Evolutionary conservation across 1,139 yeast species (phyloP).

Genomic region (Debaryomyces sp.): DNA sequence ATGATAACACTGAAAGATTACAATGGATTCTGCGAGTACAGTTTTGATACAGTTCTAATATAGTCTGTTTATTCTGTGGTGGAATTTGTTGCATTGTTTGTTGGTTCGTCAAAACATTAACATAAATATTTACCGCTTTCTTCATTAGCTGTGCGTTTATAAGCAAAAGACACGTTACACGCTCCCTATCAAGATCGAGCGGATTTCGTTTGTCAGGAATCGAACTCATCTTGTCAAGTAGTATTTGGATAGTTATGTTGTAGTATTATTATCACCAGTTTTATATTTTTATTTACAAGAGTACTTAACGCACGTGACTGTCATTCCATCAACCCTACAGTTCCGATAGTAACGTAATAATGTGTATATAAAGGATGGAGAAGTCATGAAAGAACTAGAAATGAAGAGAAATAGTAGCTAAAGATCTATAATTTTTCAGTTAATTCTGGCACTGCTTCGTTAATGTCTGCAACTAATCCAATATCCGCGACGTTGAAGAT

Average conservation of each 20-base stretch:
- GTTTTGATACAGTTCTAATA: slow-evolving; percentile 52
- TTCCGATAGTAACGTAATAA: background rate
- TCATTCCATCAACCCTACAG: background rate
- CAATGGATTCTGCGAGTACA: slow-evolving; percentile 56
- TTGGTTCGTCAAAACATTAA: slow-evolving; percentile 37
- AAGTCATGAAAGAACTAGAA: background rate
- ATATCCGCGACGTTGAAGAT: slow-evolving; percentile 90
- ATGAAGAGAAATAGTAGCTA: background rate
- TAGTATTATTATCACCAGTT: background rate
- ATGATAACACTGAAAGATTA: slow-evolving; percentile 54
- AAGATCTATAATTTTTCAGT: slow-evolving; percentile 60
- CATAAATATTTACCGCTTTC: slow-evolving; percentile 45
- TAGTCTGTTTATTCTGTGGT: slow-evolving; percentile 38
- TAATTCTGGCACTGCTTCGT: slow-evolving; percentile 83
- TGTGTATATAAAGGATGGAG: background rate
- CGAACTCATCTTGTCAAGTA: slow-evolving; percentile 6
- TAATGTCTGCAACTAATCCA: slow-evolving; percentile 88
- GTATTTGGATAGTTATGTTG: background rate
- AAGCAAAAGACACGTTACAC: slow-evolving; percentile 53
- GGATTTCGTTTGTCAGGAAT: slow-evolving; percentile 6
- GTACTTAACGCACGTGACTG: background rate
- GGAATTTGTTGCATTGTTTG: slow-evolving; percentile 39
- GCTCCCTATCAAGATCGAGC: slow-evolving; percentile 36
- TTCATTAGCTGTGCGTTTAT: slow-evolving; percentile 57
- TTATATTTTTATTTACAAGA: background rate